Conservation (phyloP, 1,284 basidiomycete genomes). For the Trametes pubescens region DNA sequence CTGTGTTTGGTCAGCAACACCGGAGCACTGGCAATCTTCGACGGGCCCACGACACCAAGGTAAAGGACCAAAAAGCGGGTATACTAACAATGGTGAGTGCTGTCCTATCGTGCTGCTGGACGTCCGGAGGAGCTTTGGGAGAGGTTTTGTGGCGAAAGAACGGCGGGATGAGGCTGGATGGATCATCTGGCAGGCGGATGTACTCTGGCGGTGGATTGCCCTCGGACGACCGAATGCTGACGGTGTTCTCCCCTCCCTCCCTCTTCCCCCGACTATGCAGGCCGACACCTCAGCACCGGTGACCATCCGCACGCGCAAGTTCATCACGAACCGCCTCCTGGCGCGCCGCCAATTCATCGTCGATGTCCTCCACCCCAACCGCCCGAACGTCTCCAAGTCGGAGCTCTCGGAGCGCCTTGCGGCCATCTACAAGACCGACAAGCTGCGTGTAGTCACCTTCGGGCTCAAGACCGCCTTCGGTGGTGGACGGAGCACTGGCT, state of each 20-base stretch:
- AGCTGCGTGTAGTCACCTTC: constrained; percentile 79
- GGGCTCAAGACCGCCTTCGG: constrained; percentile 95
- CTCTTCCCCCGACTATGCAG: constrained; percentile 45
- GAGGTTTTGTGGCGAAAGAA: constrained; percentile 27
- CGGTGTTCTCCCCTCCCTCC: constrained; percentile 19
- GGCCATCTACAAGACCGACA: constrained; percentile 79
- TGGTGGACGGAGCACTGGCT: constrained; percentile 98
- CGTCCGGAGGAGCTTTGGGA: constrained; percentile 24
- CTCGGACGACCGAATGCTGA: constrained; percentile 37
- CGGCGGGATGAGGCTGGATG: constrained; percentile 46
- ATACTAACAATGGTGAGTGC: constrained; percentile 45
- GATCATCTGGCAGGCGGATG: constrained; percentile 42
- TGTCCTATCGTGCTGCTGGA: constrained; percentile 34
- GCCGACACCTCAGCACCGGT: constrained; percentile 90
- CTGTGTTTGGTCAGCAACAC: constrained; percentile 33
- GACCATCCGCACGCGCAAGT: constrained; percentile 98
- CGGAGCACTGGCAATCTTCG: constrained; percentile 34
- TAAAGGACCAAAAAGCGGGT: constrained; percentile 42
- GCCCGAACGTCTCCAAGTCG: constrained; percentile 93
- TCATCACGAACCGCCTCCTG: constrained; percentile 98
- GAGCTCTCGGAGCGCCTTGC: constrained; percentile 97
- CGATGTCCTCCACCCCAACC: constrained; percentile 96
- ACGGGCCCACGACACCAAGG: constrained; percentile 41
- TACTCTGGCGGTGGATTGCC: constrained; percentile 30
- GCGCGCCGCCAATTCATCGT: constrained; percentile 93